Evolutionary conservation across 345 rosid genomes (phyloP).

Genomic region (Draba incana): DNA sequence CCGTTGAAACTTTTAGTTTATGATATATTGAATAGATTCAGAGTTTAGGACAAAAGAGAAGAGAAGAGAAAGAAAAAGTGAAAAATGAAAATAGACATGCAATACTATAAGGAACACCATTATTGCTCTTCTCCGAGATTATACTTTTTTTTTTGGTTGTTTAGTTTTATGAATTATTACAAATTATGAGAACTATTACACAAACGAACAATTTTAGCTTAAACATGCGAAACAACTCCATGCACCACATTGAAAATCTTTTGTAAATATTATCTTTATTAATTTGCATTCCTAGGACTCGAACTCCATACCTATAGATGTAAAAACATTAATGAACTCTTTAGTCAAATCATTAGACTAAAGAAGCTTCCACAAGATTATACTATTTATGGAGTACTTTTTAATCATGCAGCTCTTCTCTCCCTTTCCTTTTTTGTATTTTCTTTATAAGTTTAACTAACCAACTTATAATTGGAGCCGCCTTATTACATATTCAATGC

Average conservation of each 20-base stretch:
- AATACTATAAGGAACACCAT: slow-evolving; percentile 37
- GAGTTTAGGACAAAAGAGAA: slow-evolving; percentile 18
- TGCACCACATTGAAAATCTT: too few species aligned
- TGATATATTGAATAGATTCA: slow-evolving; percentile 29
- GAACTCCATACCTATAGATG: too few species aligned
- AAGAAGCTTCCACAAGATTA: neutral
- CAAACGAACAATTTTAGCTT: too few species aligned
- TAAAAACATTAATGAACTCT: too few species aligned
- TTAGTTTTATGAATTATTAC: too few species aligned
- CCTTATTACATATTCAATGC: slow-evolving; percentile 31
- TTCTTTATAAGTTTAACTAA: slow-evolving; percentile 21
- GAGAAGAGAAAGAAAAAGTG: slow-evolving; percentile 1
- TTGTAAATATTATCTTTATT: too few species aligned
- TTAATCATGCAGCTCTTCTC: slow-evolving; percentile 13
- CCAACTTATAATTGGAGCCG: slow-evolving; percentile 24
- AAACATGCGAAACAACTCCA: too few species aligned
- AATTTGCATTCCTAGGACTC: too few species aligned
- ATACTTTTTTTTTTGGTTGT: too few species aligned
- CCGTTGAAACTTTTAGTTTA: slow-evolving; percentile 10
- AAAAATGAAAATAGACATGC: slow-evolving; percentile 42
- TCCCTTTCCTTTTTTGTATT: slow-evolving; percentile 26
- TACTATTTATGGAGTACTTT: slow-evolving; percentile 28
- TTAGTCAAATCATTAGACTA: too few species aligned
- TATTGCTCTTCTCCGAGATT: slow-evolving; percentile 34
- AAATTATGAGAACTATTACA: too few species aligned